phyloP scores from a whole-genome alignment of 306 rosid genomes.

The Calophaca sinica region DNA sequence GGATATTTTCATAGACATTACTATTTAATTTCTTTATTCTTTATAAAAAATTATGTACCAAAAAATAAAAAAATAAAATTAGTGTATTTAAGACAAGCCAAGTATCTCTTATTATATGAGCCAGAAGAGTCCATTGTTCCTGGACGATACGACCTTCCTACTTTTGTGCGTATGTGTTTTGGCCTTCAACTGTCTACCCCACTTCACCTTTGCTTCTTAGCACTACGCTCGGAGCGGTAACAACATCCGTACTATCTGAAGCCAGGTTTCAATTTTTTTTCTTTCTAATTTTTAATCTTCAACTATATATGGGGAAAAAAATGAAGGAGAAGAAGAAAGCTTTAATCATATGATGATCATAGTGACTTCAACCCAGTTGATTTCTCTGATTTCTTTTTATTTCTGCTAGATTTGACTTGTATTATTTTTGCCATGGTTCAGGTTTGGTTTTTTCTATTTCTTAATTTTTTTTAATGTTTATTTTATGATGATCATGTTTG shows the following conservation, averaged over 20 bases:
- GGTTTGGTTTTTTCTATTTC: constrained; percentile 23
- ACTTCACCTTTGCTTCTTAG: neutral
- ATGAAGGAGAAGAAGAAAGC: neutral
- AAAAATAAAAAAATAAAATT: neutral
- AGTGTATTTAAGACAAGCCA: neutral
- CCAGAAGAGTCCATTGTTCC: neutral
- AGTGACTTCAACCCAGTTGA: neutral
- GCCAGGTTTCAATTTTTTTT: constrained; percentile 19
- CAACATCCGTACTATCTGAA: neutral
- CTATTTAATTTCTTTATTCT: neutral
- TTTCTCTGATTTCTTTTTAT: neutral
- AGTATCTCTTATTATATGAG: neutral
- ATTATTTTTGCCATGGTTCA: constrained; percentile 7
- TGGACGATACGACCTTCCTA: neutral
- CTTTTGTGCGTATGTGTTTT: no score
- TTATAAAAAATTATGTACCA: no score
- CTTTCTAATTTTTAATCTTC: neutral
- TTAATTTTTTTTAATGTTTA: neutral
- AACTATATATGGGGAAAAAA: neutral
- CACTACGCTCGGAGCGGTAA: neutral
- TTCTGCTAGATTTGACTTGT: neutral
- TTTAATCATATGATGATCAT: neutral
- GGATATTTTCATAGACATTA: neutral
- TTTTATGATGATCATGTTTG: constrained; percentile 5
- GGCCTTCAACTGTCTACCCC: neutral